These are phyloP conservation scores for Nicotiana otophora DNA, from an alignment of 257 asterid species.

Conservation along the genomic window DNA sequence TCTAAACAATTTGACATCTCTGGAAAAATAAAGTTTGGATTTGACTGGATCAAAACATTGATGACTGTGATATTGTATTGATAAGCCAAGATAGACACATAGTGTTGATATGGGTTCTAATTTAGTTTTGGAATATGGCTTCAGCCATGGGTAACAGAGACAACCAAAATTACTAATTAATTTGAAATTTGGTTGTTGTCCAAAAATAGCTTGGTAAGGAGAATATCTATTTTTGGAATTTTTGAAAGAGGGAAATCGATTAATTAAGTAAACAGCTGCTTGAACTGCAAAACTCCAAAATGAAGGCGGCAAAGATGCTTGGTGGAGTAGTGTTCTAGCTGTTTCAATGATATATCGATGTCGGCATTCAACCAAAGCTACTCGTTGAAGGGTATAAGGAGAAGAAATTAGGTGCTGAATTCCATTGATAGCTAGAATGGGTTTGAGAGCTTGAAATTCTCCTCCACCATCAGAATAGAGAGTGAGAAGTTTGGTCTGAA, in stretches of 20 bases:
- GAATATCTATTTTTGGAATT: neutral
- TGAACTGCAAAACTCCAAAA: neutral
- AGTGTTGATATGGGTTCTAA: neutral
- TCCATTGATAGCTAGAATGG: neutral
- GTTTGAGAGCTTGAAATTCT: neutral
- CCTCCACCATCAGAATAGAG: neutral
- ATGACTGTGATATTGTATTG: neutral
- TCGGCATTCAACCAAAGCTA: neutral
- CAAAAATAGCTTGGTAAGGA: neutral
- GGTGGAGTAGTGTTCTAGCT: neutral
- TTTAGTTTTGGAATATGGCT: neutral
- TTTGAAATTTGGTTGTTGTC: neutral
- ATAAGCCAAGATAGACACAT: neutral
- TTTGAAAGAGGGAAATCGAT: neutral
- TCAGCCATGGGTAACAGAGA: neutral
- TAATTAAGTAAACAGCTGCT: neutral
- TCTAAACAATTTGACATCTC: neutral
- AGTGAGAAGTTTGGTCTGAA: neutral
- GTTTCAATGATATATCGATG: neutral
- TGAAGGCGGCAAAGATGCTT: neutral
- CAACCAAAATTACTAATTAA: neutral
- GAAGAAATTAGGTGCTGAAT: neutral
- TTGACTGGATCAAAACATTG: neutral
- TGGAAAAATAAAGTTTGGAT: neutral
- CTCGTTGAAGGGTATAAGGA: neutral